Conservation (phyloP, 176 grass and related monocot species). For the Lolium perenne region DNA sequence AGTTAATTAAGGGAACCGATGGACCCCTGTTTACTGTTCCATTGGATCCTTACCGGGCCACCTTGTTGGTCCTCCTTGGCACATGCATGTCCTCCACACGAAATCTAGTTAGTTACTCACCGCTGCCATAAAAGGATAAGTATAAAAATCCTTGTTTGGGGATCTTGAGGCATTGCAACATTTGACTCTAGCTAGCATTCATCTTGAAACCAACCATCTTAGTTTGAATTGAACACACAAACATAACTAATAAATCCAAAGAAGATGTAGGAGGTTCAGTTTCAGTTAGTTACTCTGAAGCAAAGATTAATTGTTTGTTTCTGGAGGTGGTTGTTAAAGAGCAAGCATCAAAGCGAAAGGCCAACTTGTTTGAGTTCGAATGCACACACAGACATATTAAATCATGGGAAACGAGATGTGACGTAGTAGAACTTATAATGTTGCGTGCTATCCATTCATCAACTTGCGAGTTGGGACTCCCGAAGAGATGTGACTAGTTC, state of each 20-base stretch:
- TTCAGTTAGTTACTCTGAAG: neutral
- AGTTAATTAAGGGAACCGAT: slow-evolving; percentile 16
- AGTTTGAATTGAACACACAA: neutral
- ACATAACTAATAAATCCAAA: neutral
- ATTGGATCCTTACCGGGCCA: slow-evolving; percentile 51
- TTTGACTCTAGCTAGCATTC: slow-evolving; percentile 33
- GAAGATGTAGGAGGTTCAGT: neutral
- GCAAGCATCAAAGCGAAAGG: neutral
- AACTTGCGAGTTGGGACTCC: slow-evolving; percentile 27
- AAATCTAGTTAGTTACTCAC: slow-evolving; percentile 38
- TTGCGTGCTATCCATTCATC: slow-evolving; percentile 35
- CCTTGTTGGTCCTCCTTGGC: slow-evolving; percentile 20
- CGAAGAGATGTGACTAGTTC: slow-evolving; percentile 32
- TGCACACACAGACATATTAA: neutral
- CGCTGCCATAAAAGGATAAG: slow-evolving; percentile 30
- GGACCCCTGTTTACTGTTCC: slow-evolving; percentile 40
- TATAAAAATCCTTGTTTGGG: slow-evolving; percentile 36
- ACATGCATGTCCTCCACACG: slow-evolving; percentile 39
- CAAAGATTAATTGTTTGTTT: neutral
- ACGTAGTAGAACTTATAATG: neutral
- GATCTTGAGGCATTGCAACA: slow-evolving; percentile 49
- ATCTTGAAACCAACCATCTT: slow-evolving; percentile 1
- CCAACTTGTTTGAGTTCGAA: neutral
- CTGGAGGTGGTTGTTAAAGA: neutral
- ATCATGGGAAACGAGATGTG: slow-evolving; percentile 1